A percentile compares a stretch with the other conserved stretches of the same genome.
These are phyloP conservation scores for Escallonia herrerae DNA, from an alignment of 129 eudicot species.

Conservation along the genomic window DNA sequence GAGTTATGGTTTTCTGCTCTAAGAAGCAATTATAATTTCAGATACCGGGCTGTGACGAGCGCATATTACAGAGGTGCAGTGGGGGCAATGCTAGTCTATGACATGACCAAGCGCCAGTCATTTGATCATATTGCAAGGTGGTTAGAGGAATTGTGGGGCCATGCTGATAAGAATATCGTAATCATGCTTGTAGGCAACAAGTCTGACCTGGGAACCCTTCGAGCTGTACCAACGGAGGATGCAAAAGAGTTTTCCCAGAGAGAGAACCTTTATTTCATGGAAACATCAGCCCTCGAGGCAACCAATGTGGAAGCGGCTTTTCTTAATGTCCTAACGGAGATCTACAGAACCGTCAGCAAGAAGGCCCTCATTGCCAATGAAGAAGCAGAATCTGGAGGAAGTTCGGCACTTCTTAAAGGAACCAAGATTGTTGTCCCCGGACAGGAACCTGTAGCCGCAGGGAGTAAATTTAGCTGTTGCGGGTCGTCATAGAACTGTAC, in stretches of 20 bases:
- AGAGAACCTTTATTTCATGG: constrained; percentile 84
- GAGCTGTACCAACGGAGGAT: constrained; percentile 69
- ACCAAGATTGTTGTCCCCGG: constrained; percentile 56
- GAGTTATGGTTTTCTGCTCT: not conserved
- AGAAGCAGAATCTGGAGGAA: constrained; percentile 56
- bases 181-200: constrained; percentile 90
- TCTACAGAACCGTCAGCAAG: constrained; percentile 60
- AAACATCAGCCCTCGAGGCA: constrained; percentile 88
- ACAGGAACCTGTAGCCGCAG: constrained; percentile 38
- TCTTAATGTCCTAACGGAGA: constrained; percentile 56
- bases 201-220: constrained; percentile 57
- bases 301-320: constrained; percentile 77
- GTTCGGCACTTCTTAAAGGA: constrained; percentile 61
- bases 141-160: constrained; percentile 72
- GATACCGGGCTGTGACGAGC: constrained; percentile 87
- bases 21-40: constrained; percentile 12
- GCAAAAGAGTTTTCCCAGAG: constrained; percentile 76
- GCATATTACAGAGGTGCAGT: constrained; percentile 97
- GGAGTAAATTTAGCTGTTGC: constrained; percentile 52
- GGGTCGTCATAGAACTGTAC: constrained; percentile 31
- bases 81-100: constrained; percentile 87
- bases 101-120: constrained; percentile 76
- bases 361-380: constrained; percentile 78
- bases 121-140: constrained; percentile 82
- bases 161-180: constrained; percentile 70